Evolutionary conservation across 805 yeast genomes (phyloP).

Genomic region (Yarrowia sp.): DNA sequence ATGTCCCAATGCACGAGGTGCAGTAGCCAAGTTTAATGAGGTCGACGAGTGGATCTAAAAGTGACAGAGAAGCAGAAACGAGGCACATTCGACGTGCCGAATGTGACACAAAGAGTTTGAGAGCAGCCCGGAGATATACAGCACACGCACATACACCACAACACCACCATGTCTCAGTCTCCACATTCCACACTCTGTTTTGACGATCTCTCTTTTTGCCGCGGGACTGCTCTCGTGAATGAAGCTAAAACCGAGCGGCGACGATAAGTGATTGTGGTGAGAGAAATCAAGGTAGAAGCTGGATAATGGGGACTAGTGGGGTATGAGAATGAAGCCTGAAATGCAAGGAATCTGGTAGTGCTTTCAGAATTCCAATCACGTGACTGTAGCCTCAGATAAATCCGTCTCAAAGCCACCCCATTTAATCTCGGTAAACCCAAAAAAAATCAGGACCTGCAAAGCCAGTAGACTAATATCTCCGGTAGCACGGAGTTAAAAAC

Average conservation of each 20-base stretch:
- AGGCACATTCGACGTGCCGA: too few species aligned
- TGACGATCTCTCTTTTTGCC: neutral
- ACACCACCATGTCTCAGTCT: too few species aligned
- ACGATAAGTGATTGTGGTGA: too few species aligned
- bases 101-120: neutral
- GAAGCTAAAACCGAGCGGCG: neutral
- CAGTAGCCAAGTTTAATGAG: neutral
- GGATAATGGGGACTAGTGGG: too few species aligned
- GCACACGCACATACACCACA: too few species aligned
- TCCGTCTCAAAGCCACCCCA: neutral
- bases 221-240: neutral
- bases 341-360: too few species aligned
- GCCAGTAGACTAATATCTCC: neutral
- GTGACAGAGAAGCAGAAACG: neutral
- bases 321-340: too few species aligned
- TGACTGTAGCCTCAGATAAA: neutral
- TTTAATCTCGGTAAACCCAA: too few species aligned
- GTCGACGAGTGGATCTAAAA: neutral
- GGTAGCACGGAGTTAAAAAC: neutral
- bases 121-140: too few species aligned
- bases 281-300: too few species aligned
- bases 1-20: slow-evolving; percentile 9
- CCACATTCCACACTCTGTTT: neutral
- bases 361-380: too few species aligned
- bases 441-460: neutral